phyloP scores from a whole-genome alignment of 1,139 yeast genomes.

The Meyerozyma athensensis region DNA sequence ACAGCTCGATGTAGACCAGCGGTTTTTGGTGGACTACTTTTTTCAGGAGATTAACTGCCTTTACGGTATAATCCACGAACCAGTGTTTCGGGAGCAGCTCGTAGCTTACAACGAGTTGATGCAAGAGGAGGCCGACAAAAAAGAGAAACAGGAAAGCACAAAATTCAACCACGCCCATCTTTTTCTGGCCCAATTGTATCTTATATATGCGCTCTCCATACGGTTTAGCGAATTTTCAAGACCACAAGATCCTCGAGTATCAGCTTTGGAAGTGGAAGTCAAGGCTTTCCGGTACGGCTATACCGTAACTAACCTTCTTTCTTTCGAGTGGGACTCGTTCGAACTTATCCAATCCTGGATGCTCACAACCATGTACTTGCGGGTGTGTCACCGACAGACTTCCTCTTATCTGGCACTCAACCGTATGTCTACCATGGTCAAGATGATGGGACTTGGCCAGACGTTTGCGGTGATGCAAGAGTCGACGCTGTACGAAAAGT shows the following conservation, averaged over 20 bases:
- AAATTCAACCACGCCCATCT: slow-evolving; percentile 34
- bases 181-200: slow-evolving; percentile 48
- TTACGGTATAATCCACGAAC: slow-evolving; percentile 50
- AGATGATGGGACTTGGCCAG: slow-evolving; percentile 53
- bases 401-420: slow-evolving; percentile 51
- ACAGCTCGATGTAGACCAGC: slow-evolving; percentile 10
- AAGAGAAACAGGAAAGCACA: slow-evolving; percentile 6
- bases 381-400: slow-evolving; percentile 56
- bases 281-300: slow-evolving; percentile 47
- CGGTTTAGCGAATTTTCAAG: slow-evolving; percentile 48
- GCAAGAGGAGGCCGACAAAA: slow-evolving; percentile 10
- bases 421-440: slow-evolving; percentile 49
- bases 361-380: slow-evolving; percentile 47
- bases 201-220: slow-evolving; percentile 49
- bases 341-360: slow-evolving; percentile 65
- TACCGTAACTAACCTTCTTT: slow-evolving; percentile 41
- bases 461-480: slow-evolving; percentile 14
- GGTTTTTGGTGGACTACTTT: slow-evolving; percentile 33
- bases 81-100: slow-evolving; percentile 50
- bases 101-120: slow-evolving; percentile 27
- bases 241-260: slow-evolving; percentile 28
- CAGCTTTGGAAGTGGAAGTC: slow-evolving; percentile 42
- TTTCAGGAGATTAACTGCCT: slow-evolving; percentile 52
- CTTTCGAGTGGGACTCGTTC: slow-evolving; percentile 66
- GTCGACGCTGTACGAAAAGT: slow-evolving; percentile 40